Conservation (phyloP, 2,329 filamentous ascomycete species). For the Aspergillus ochraceoroseus region DNA sequence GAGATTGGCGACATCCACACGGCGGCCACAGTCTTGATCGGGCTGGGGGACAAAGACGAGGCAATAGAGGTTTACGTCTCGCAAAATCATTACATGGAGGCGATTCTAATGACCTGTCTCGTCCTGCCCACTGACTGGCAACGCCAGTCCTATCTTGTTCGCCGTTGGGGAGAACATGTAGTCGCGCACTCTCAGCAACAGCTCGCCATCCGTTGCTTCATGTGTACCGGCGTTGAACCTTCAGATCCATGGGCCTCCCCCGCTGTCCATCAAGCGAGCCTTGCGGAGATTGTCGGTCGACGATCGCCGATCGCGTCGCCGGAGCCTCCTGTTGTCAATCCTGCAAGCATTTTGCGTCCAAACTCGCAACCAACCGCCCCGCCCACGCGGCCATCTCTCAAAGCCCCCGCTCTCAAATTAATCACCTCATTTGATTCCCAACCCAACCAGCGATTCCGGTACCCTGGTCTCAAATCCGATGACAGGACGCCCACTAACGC, state of each 20-base stretch:
- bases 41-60: constrained; percentile 86
- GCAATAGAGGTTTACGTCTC: constrained; percentile 95
- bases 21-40: constrained; percentile 85
- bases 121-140: constrained; percentile 84
- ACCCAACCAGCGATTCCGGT: constrained; percentile 54
- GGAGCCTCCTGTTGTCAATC: constrained; percentile 52
- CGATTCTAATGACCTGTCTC: constrained; percentile 78
- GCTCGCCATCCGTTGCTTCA: constrained; percentile 86
- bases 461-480: constrained; percentile 53
- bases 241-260: constrained; percentile 85
- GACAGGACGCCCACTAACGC: constrained; percentile 67
- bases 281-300: constrained; percentile 26
- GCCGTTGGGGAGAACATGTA: constrained; percentile 92
- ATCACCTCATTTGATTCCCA: constrained; percentile 74
- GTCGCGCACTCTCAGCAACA: constrained; percentile 82
- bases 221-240: constrained; percentile 80
- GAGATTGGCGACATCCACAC: constrained; percentile 88
- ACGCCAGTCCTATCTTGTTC: constrained; percentile 76
- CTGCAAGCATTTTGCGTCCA: constrained; percentile 21
- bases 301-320: constrained; percentile 45
- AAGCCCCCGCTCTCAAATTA: constrained; percentile 79
- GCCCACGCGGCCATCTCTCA: constrained; percentile 59
- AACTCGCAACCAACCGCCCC: constrained; percentile 42
- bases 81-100: constrained; percentile 87
- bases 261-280: constrained; percentile 61